Evolutionary conservation across 805 yeast species (phyloP).

Genomic region (Pichia eremophila): DNA sequence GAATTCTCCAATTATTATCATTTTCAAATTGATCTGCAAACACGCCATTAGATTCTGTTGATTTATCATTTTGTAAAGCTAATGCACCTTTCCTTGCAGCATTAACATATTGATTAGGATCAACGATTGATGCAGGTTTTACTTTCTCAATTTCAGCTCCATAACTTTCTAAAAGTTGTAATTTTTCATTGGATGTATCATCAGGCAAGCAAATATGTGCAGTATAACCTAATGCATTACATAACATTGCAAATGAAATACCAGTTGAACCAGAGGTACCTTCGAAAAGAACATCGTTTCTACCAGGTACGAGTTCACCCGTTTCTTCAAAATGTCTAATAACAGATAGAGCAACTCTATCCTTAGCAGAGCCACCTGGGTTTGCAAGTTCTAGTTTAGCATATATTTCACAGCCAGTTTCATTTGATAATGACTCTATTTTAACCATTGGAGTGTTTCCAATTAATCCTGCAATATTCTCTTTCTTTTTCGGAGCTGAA

Average conservation of each 20-base stretch:
- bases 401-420: constrained; percentile 73
- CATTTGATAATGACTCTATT: constrained; percentile 56
- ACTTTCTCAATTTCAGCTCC: constrained; percentile 84
- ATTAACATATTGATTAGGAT: constrained; percentile 86
- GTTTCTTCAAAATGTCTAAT: constrained; percentile 54
- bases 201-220: constrained; percentile 94
- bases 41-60: constrained; percentile 44
- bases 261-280: constrained; percentile 98
- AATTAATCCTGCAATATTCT: constrained; percentile 44
- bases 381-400: constrained; percentile 81
- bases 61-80: constrained; percentile 31
- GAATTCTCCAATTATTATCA: constrained; percentile 81
- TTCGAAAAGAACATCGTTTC: constrained; percentile 75
- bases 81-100: constrained; percentile 65
- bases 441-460: constrained; percentile 86
- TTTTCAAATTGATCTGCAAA: constrained; percentile 97
- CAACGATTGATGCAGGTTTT: constrained; percentile 91
- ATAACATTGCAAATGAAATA: constrained; percentile 83
- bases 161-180: constrained; percentile 56
- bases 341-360: constrained; percentile 83
- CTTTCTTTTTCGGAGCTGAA: constrained; percentile 10
- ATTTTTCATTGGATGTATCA: constrained; percentile 81
- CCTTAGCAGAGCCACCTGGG: constrained; percentile 96
- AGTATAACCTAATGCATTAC: constrained; percentile 77
- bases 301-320: constrained; percentile 49